Percentiles rank a stretch among this genome's conserved stretches.
Conservation (phyloP, 2,329 filamentous ascomycete species). For the Samsoniella hepiali region DNA sequence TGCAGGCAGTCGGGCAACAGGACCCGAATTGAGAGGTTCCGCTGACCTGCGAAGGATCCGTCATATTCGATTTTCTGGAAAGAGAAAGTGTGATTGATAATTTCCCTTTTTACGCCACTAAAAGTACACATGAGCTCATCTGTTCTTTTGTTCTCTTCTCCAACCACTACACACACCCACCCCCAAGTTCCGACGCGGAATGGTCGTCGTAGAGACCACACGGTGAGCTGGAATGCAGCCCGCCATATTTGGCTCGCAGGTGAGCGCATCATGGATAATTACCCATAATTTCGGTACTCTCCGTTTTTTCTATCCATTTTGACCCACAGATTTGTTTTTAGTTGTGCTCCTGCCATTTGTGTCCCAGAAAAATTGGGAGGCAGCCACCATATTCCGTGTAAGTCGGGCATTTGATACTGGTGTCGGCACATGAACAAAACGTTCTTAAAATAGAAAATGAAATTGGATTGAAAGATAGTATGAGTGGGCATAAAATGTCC, state of each 20-base stretch:
- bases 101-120: neutral
- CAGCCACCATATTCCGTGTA: too few species aligned
- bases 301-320: neutral
- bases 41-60: neutral
- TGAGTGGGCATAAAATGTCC: neutral
- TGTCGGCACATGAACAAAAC: too few species aligned
- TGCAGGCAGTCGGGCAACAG: too few species aligned
- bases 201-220: slow-evolving; percentile 14
- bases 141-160: neutral
- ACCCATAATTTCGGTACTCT: neutral
- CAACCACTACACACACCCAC: neutral
- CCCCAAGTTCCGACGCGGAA: neutral
- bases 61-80: too few species aligned
- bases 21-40: neutral
- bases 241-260: slow-evolving; percentile 2
- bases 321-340: neutral
- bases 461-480: neutral
- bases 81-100: neutral
- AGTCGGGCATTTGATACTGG: too few species aligned
- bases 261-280: neutral
- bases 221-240: slow-evolving; percentile 10
- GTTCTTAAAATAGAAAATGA: too few species aligned
- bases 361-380: too few species aligned
- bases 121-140: neutral
- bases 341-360: too few species aligned